Base-by-base conservation (phyloP, 1,139 yeast genomes). In the Magnusiomyces clavatus region DNA sequence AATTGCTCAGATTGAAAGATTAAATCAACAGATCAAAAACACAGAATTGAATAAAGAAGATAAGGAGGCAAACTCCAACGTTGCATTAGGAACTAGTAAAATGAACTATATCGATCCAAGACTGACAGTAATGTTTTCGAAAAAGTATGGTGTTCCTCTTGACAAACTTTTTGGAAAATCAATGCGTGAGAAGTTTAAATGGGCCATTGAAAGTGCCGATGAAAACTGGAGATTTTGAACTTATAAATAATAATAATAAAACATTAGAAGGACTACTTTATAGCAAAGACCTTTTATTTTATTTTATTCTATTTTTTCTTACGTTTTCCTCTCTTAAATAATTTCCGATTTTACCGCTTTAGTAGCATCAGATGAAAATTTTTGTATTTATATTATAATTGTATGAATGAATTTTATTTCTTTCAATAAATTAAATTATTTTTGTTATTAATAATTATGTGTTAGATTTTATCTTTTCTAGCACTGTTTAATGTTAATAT, bases 51-150 rank as follows among this genome's bases (percentile, higher is more conserved):
- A 85, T 65, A 76, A 88, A 64, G 83, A 87, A 67, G 97, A 90
- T 65, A 88, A 86, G 68, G 96, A 90, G 66, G 97, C 88, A 65
- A 90, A 90, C 65, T 87, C 96, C 0, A 88, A 87, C 59, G 97
- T 92, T 34, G 90, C 97, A 0, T 75, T 90, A 61, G 90, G 96
- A 46, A 90, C 98, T 0, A 86, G 96, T 40, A 90, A 90, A 72
- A 82, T 87, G 77, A 90, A 90, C 68, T 90, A 90, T 74, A 90
- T 90, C 57, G 98, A 92, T 68, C 98, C 98, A 29, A 76, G 98
- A 60, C 74, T 92, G 61, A 83, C 95, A 0, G 97, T 87, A 47
- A 82, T 87, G 77, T 92, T 89, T 68, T 80, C 96, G 49, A 89
- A 89, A 69, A 86, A 82, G 69, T 88, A 74, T 64, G 76, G 80